phyloP scores from a whole-genome alignment of 2,329 filamentous ascomycete species.

The Neonectria coccinea region DNA sequence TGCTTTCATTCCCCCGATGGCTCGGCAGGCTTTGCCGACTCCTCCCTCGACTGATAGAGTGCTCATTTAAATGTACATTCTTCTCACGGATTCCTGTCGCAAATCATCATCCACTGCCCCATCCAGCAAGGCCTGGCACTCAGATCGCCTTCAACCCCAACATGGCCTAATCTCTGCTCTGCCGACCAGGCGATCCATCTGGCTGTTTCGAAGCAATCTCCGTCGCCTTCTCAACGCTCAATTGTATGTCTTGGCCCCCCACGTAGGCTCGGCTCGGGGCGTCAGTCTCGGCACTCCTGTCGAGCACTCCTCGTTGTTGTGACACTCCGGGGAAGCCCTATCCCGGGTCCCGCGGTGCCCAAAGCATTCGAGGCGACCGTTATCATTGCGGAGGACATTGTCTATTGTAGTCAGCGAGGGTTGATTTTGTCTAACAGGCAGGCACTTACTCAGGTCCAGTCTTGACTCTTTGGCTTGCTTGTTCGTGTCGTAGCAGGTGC shows the following conservation, averaged over 20 bases:
- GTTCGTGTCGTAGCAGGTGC: slow-evolving; percentile 13
- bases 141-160: not conserved
- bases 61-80: not conserved
- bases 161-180: not conserved
- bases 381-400: slow-evolving; percentile 16
- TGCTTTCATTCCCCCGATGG: slow-evolving; percentile 21
- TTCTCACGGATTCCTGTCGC: not conserved
- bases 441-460: slow-evolving; percentile 12
- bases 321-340: slow-evolving; percentile 17
- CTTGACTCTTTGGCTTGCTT: slow-evolving; percentile 5
- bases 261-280: not conserved
- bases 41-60: not conserved
- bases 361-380: slow-evolving; percentile 16
- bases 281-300: slow-evolving; percentile 7
- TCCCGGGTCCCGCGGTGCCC: slow-evolving; percentile 14
- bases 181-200: not conserved
- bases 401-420: slow-evolving; percentile 9
- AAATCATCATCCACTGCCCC: not conserved
- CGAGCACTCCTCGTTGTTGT: slow-evolving; percentile 16
- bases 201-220: not conserved
- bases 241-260: not conserved
- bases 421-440: not conserved
- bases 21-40: slow-evolving; percentile 22
- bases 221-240: not conserved
- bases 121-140: not conserved